These are phyloP conservation scores for Micractinium sp. DNA, from an alignment of 139 green algal species.

Conservation along the genomic window DNA sequence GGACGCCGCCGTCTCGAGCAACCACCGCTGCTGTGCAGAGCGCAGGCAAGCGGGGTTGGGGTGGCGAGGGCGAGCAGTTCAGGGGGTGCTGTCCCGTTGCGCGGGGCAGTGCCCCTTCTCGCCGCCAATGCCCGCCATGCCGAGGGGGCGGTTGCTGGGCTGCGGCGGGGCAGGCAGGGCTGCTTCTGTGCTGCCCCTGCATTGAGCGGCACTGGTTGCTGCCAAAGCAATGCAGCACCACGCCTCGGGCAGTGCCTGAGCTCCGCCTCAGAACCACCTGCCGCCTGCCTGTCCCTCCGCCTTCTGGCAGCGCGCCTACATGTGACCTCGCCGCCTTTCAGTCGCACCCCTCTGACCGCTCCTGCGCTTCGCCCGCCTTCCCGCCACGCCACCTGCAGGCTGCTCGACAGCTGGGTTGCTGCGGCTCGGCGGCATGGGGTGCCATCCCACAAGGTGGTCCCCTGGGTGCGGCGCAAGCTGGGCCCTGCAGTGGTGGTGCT, in stretches of 20 bases:
- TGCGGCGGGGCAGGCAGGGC: neutral
- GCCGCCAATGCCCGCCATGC: neutral
- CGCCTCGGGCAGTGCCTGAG: no score
- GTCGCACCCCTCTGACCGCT: neutral
- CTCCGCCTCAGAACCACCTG: neutral
- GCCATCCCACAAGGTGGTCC: conserved; percentile 48
- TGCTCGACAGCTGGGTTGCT: conserved; percentile 53
- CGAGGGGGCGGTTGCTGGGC: neutral
- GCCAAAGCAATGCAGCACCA: no score
- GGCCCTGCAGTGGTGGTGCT: conserved; percentile 59
- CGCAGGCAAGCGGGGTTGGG: conserved; percentile 37
- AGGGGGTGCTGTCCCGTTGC: no score
- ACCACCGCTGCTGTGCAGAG: conserved; percentile 60
- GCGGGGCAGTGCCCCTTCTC: no score
- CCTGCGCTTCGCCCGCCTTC: neutral
- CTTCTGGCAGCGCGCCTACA: neutral
- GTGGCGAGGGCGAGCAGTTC: neutral
- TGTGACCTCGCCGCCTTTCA: neutral
- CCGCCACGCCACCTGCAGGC: conserved; percentile 38
- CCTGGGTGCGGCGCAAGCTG: conserved; percentile 76
- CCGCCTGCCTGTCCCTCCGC: no score
- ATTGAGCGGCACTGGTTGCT: no score
- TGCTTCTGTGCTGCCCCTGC: neutral
- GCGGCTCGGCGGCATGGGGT: conserved; percentile 62
- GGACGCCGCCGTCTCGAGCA: conserved; percentile 30